Percentiles rank a stretch among this genome's conserved stretches.
phyloP scores from a whole-genome alignment of 176 grass and related monocot genomes.

The Hyparrhenia diplandra region DNA sequence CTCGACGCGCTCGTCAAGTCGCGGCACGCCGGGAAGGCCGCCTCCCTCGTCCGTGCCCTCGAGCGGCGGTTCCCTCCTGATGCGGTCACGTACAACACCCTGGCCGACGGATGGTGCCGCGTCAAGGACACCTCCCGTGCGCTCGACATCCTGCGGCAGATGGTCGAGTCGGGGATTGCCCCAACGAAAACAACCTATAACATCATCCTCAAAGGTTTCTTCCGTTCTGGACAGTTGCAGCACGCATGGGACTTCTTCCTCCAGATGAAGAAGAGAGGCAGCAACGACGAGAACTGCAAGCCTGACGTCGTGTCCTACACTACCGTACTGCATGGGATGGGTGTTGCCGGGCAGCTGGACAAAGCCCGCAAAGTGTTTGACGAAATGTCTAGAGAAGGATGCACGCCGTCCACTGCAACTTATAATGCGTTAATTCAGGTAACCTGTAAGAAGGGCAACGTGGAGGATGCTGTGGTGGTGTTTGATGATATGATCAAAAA shows the following conservation, averaged over 20 bases:
- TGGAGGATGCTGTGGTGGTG: constrained; percentile 55
- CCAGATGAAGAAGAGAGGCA: constrained; percentile 86
- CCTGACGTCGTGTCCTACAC: constrained; percentile 87
- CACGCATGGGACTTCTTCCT: constrained; percentile 80
- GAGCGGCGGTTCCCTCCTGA: constrained; percentile 57
- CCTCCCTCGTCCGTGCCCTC: constrained; percentile 67
- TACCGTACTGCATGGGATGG: constrained; percentile 68
- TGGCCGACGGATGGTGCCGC: constrained; percentile 87
- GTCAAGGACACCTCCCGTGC: constrained; percentile 76
- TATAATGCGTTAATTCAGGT: constrained; percentile 93
- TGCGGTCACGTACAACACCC: constrained; percentile 71
- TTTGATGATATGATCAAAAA: constrained; percentile 62
- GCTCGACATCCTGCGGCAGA: constrained; percentile 65
- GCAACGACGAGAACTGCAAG: constrained; percentile 37
- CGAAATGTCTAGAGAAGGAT: constrained; percentile 71
- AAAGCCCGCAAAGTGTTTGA: constrained; percentile 63
- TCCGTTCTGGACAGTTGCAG: constrained; percentile 58
- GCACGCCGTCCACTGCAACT: constrained; percentile 55
- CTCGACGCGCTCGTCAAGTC: constrained; percentile 75
- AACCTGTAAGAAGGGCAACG: constrained; percentile 69
- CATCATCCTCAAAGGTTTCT: constrained; percentile 84
- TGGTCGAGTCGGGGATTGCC: constrained; percentile 70
- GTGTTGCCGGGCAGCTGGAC: constrained; percentile 59
- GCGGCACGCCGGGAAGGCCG: constrained; percentile 66
- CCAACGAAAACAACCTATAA: constrained; percentile 94